Base-by-base conservation (phyloP, 352 stramenopile species). In the Globisporangium alternatum region DNA sequence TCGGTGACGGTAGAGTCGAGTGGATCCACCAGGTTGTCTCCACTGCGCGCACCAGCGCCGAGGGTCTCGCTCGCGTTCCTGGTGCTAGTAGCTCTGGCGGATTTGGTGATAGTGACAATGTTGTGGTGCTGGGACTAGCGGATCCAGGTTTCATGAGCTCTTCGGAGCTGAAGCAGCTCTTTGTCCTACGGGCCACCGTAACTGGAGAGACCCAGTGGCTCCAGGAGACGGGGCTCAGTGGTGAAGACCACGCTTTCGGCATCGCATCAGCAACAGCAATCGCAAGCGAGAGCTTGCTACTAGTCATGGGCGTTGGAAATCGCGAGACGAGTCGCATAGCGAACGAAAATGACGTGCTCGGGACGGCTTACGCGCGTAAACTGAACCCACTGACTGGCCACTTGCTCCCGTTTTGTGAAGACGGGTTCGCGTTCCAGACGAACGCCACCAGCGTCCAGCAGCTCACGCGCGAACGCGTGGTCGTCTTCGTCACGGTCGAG, bases 21-120 rank as follows among this genome's bases (percentile, higher is more conserved):
- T 81, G 70, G 68, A 52, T 72, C 2, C 31, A 39, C 2, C 67
- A 81, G 37, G 30, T 68, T 49, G 65, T 51, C 47, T 72, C 60
- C 12, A 48, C 48, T 35, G 51, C 35, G 21, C 64, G 49, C 64
- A 76, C 54, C 28, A 75, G 41, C 25, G 56, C 53, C 5, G 35
- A 55, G 10, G 47, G 54, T 7, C 48, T 70, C 22, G 41, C 33
- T 15, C 53, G 47, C 12, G 0, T 51, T 59, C 6, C 28, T 19
- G 9, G 21, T 10, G 30, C 6, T 17, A 37, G 10, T 56, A 31
- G 21, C 13, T 12, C 2, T 9, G 12, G 21, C 1, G 35, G 30
- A 13, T n/a, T 5, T 13, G 51, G 4, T 6, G 41, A 5, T 21
- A 15, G 21, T 5, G 15, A 47, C 15, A 47, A 44, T 6, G 44